phyloP scores from a whole-genome alignment of 768 basidiomycete genomes.

The Cyclocybe cylindracea region DNA sequence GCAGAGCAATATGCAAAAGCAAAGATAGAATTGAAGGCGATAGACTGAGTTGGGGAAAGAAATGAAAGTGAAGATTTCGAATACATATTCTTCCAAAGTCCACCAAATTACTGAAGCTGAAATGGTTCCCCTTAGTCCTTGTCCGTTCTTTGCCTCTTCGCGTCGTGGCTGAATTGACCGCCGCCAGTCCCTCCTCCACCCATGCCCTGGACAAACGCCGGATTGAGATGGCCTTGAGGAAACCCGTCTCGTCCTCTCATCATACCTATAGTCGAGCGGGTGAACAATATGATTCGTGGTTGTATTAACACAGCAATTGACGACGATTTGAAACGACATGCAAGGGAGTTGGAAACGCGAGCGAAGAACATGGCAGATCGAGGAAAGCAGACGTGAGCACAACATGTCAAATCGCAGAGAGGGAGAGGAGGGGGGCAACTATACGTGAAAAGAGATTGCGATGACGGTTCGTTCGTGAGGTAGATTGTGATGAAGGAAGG shows the following conservation, averaged over 20 bases:
- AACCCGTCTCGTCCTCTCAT: slow-evolving; percentile 46
- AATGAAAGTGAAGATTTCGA: neutral
- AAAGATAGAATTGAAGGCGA: neutral
- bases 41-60: neutral
- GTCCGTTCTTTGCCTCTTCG: neutral
- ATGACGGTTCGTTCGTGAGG: slow-evolving; percentile 1
- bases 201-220: slow-evolving; percentile 61
- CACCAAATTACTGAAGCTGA: neutral
- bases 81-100: neutral
- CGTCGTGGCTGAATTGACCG: slow-evolving; percentile 1
- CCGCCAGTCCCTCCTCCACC: slow-evolving; percentile 2
- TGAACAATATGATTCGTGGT: slow-evolving; percentile 4
- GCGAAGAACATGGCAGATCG: slow-evolving; percentile 15
- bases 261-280: slow-evolving; percentile 47
- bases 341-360: slow-evolving; percentile 1
- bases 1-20: neutral
- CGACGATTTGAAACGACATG: neutral
- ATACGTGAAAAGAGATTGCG: slow-evolving; percentile 10
- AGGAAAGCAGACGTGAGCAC: slow-evolving; percentile 38
- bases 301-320: slow-evolving; percentile 6
- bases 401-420: slow-evolving; percentile 23
- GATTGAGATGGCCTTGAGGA: slow-evolving; percentile 68
- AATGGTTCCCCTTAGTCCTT: neutral
- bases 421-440: neutral
- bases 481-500: slow-evolving; percentile 17